Base-by-base conservation (phyloP, 805 yeast genomes). In the Wickerhamomyces chaumierensis region DNA sequence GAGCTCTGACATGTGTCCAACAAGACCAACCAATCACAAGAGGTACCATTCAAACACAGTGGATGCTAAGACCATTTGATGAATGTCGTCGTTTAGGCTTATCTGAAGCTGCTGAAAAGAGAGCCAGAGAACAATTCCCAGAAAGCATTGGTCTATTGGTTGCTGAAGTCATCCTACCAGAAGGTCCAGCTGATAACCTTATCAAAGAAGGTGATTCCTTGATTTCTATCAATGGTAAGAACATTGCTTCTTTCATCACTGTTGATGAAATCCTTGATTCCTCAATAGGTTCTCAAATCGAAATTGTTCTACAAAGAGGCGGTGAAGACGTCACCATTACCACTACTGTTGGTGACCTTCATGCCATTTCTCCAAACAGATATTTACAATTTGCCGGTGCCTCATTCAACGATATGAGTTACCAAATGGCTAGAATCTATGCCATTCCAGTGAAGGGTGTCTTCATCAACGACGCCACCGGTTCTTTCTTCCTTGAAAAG, bases 11-110 rank as follows among this genome's bases (percentile, higher is more conserved):
- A 43, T 84, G 95, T 51, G 61, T 87, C 18, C 94, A 83, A 56
- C 50, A 60, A 3, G 53, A 59, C 0, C 41, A 57, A 35, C 75
- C 79, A 1, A 75, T 88, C 32, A 75, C 94, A 0, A 73, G 96
- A 62, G 96, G 96, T 44, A 87, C 94, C 2, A 83, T 88, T 40
- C 96, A 88, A 61, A 85, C 80, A 2, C 94, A 84, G 50, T 88
- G 95, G 95, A 60, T 72, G 35, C 63, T 87, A 47, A 81, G 78
- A 51, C 95, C 96, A 1, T 88, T 72, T 52, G 96, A 88, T 51
- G 94, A 84, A 58, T 88, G 96, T 63, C 73, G 83, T 51, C 71
- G 96, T 50, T 66, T 88, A 41, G 96, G 96, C 0, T 67, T 88
- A 36, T 75, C 86, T 2, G 62, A 73, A 2, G 90, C 76, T 33